Percentiles rank a stretch among this genome's conserved stretches.
phyloP scores from a whole-genome alignment of 805 yeast genomes.

The Candida broadrunensis region DNA sequence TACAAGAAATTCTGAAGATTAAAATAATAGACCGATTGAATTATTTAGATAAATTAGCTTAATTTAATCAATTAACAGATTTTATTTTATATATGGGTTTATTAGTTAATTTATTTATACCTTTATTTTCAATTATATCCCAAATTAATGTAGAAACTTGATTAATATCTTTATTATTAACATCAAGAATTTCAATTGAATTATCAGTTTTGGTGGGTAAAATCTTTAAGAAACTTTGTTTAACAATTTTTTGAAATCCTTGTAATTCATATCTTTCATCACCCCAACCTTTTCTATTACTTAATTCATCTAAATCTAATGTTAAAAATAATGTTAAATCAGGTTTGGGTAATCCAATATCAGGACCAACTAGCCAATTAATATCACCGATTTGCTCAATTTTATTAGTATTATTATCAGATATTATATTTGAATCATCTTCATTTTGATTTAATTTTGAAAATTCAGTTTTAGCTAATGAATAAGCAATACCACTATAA shows the following conservation, averaged over 20 bases:
- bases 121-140: slow-evolving; percentile 19
- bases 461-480: slow-evolving; percentile 73
- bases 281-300: slow-evolving; percentile 77
- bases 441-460: background rate
- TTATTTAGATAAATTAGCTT: slow-evolving; percentile 46
- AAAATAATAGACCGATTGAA: slow-evolving; percentile 63
- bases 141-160: slow-evolving; percentile 51
- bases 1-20: slow-evolving; percentile 78
- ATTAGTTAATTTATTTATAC: slow-evolving; percentile 9
- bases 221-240: slow-evolving; percentile 51
- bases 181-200: slow-evolving; percentile 47
- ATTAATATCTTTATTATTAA: slow-evolving; percentile 55
- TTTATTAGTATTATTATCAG: background rate
- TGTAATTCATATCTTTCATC: slow-evolving; percentile 85
- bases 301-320: slow-evolving; percentile 42
- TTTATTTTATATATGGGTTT: slow-evolving; percentile 7
- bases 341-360: slow-evolving; percentile 80
- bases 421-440: background rate
- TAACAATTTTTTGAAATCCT: slow-evolving; percentile 74
- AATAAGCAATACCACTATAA: slow-evolving; percentile 91
- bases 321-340: slow-evolving; percentile 80
- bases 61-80: background rate
- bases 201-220: slow-evolving; percentile 25
- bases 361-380: slow-evolving; percentile 82
- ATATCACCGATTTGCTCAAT: slow-evolving; percentile 34